Evolutionary conservation across 495 filamentous ascomycete genomes (phyloP).

Genomic region (Xylaria nigripes): DNA sequence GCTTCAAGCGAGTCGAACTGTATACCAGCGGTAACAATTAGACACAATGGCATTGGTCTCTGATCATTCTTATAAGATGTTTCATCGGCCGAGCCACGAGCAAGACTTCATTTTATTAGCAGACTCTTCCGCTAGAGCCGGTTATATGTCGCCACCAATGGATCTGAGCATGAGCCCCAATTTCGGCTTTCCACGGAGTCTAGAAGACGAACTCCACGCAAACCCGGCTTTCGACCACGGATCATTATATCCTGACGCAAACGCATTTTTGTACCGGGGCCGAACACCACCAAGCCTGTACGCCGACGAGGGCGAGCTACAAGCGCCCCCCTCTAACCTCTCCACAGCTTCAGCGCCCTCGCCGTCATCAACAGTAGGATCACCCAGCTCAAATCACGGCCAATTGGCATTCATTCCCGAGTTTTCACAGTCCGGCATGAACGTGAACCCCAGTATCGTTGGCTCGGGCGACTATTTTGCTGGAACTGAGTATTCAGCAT

Average conservation of each 20-base stretch:
- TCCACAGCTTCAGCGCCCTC: conserved; percentile 72
- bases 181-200: conserved; percentile 30
- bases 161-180: conserved; percentile 38
- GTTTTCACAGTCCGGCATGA: conserved; percentile 58
- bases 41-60: conserved; percentile 23
- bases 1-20: conserved; percentile 9
- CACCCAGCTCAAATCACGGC: conserved; percentile 61
- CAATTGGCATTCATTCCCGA: conserved; percentile 49
- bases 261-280: conserved; percentile 28
- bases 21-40: conserved; percentile 1
- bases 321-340: conserved; percentile 49
- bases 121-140: conserved; percentile 28
- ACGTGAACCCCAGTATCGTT: conserved; percentile 59
- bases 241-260: conserved; percentile 29
- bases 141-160: conserved; percentile 30
- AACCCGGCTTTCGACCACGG: conserved; percentile 31
- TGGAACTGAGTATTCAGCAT: conserved; percentile 50
- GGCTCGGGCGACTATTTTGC: conserved; percentile 50
- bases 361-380: conserved; percentile 73
- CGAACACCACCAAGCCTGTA: conserved; percentile 36
- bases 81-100: conserved; percentile 25
- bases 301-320: conserved; percentile 37
- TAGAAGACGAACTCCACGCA: conserved; percentile 31
- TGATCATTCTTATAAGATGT: conserved; percentile 27
- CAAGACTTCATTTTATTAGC: conserved; percentile 38